Conservation (phyloP, 257 asterid genomes). For the Ajuga chamaepitys region DNA sequence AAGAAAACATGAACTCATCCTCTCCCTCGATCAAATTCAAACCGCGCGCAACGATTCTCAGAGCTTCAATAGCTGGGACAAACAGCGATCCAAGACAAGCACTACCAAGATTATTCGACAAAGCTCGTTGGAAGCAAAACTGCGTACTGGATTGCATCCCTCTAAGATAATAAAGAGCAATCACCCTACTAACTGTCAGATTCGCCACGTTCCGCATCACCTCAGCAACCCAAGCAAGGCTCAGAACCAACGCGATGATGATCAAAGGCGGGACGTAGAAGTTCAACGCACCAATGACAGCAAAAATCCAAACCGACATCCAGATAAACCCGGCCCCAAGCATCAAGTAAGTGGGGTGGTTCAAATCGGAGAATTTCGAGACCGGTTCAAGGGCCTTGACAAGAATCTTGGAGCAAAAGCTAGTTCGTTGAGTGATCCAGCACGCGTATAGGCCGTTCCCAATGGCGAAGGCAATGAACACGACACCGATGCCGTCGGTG, state of each 20-base stretch:
- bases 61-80: constrained; percentile 77
- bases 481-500: constrained; percentile 66
- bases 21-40: constrained; percentile 90
- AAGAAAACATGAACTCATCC: constrained; percentile 95
- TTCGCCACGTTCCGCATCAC: constrained; percentile 98
- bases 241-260: constrained; percentile 50
- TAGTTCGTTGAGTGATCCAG: constrained; percentile 81
- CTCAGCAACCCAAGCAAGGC: constrained; percentile 86
- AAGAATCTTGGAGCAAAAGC: constrained; percentile 67
- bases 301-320: constrained; percentile 92
- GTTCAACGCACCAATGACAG: constrained; percentile 75
- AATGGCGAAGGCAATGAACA: constrained; percentile 55
- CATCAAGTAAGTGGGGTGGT: constrained; percentile 76
- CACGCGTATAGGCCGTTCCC: constrained; percentile 91
- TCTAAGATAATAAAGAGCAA: constrained; percentile 82
- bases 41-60: constrained; percentile 83
- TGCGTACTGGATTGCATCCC: constrained; percentile 87
- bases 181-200: constrained; percentile 69
- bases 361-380: constrained; percentile 59
- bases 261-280: constrained; percentile 62
- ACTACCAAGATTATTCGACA: constrained; percentile 78
- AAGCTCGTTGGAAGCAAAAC: constrained; percentile 85
- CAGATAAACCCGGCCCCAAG: constrained; percentile 79
- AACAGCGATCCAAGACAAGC: constrained; percentile 88
- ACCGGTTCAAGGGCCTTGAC: constrained; percentile 77